Evolutionary conservation across 768 basidiomycete genomes (phyloP).

Genomic region (Lactarius vividus): DNA sequence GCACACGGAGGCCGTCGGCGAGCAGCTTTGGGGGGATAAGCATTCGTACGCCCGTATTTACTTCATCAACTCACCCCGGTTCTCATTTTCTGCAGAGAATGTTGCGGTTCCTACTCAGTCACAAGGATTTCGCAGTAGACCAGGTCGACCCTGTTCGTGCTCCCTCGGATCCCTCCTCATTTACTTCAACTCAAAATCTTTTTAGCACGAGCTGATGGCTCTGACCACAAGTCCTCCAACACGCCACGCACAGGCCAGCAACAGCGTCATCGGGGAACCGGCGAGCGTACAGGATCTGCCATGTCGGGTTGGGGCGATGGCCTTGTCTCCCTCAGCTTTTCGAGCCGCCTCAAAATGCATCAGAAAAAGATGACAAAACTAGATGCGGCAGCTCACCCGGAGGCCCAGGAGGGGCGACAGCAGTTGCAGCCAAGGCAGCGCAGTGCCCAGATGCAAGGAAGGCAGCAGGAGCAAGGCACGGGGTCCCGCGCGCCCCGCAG

Average conservation of each 20-base stretch:
- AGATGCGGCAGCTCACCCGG: not conserved
- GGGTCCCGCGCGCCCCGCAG: not conserved
- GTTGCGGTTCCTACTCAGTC: conserved; percentile 1
- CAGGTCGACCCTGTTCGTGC: not conserved
- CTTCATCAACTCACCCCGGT: not conserved
- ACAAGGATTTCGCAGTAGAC: not conserved
- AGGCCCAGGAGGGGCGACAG: not conserved
- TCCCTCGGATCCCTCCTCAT: not conserved
- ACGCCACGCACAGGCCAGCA: not conserved
- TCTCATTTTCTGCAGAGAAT: conserved; percentile 17
- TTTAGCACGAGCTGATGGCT: not conserved
- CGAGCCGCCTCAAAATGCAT: conserved; percentile 9
- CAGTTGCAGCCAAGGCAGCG: not conserved
- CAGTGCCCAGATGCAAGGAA: not conserved
- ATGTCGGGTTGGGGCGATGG: conserved; percentile 11
- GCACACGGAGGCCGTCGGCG: conserved; percentile 14
- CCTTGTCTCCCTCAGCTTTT: conserved; percentile 13
- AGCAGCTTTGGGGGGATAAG: conserved; percentile 23
- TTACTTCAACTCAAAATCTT: not conserved
- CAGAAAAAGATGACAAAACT: not conserved
- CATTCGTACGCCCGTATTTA: conserved; percentile 15
- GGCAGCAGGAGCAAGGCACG: not conserved
- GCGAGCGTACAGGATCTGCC: not conserved
- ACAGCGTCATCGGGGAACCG: not conserved
- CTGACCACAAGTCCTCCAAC: not conserved